Evolutionary conservation across 345 rosid genomes (phyloP).

Genomic region (Lepidium aucheri): DNA sequence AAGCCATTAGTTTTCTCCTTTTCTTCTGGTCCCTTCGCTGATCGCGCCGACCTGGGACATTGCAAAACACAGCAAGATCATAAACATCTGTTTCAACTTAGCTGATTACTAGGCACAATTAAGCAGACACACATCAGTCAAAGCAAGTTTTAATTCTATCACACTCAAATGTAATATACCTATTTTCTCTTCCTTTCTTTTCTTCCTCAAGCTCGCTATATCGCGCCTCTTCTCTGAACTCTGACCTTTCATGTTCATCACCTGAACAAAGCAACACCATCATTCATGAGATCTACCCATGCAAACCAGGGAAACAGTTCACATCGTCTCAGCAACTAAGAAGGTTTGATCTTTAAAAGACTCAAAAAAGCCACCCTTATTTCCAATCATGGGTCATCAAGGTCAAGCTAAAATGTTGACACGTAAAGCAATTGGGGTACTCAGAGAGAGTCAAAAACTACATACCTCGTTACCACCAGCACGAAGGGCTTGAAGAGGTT

Average conservation of each 20-base stretch:
- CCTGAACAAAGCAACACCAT: slow-evolving; percentile 29
- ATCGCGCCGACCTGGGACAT: slow-evolving; percentile 56
- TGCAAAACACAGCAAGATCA: slow-evolving; percentile 1
- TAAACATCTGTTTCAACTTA: not conserved
- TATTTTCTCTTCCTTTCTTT: slow-evolving; percentile 78
- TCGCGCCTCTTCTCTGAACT: slow-evolving; percentile 46
- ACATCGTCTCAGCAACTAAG: not conserved
- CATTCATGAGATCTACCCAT: not conserved
- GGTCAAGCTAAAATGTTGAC: not conserved
- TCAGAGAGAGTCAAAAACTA: not conserved
- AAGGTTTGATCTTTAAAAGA: not conserved
- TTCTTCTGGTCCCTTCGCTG: slow-evolving; percentile 70
- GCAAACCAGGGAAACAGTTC: not conserved
- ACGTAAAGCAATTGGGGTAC: not conserved
- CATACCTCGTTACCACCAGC: slow-evolving; percentile 61
- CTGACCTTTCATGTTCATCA: slow-evolving; percentile 48
- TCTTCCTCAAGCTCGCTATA: slow-evolving; percentile 42
- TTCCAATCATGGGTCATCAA: not conserved
- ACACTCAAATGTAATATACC: slow-evolving; percentile 25
- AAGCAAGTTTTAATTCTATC: not conserved
- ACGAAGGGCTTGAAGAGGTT: slow-evolving; percentile 94
- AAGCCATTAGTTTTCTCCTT: slow-evolving; percentile 23
- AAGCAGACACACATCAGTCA: not conserved
- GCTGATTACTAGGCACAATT: not conserved
- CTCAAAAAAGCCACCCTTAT: not conserved